Percentiles rank a stretch among this genome's conserved stretches.
These are phyloP conservation scores for Colletotrichum gloeosporioides DNA, from an alignment of 2,329 filamentous ascomycete species.

Conservation along the genomic window DNA sequence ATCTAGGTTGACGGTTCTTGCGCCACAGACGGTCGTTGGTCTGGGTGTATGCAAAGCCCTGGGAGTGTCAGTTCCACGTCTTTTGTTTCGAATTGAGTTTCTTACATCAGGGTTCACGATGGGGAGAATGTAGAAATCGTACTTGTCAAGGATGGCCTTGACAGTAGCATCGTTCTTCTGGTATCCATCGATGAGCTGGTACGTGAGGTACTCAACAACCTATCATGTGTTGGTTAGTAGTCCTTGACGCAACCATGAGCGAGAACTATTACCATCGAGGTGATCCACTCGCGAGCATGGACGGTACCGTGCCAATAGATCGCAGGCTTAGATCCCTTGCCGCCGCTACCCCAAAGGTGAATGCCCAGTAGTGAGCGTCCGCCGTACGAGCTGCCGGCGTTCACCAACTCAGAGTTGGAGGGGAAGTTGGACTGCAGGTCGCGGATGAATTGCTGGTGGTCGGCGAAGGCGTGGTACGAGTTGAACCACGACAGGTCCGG, in stretches of 20 bases:
- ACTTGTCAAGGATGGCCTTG: constrained; percentile 58
- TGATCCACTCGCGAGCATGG: constrained; percentile 67
- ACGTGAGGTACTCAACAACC: constrained; percentile 58
- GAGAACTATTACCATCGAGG: constrained; percentile 46
- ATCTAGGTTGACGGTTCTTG: constrained; percentile 58
- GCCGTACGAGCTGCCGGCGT: constrained; percentile 50
- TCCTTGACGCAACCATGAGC: accelerated
- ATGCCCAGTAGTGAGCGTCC: constrained; percentile 66
- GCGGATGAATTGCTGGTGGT: constrained; percentile 53
- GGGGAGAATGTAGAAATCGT: constrained; percentile 71
- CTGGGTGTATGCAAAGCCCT: constrained; percentile 65
- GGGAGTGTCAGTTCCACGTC: not conserved
- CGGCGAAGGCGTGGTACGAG: constrained; percentile 56
- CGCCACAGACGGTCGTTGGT: constrained; percentile 64
- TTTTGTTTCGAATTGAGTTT: not conserved
- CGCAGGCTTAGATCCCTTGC: constrained; percentile 53
- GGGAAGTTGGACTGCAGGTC: constrained; percentile 49
- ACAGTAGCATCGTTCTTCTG: constrained; percentile 37
- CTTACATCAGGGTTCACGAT: constrained; percentile 65
- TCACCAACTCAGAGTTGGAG: constrained; percentile 52
- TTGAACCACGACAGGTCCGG: constrained; percentile 52
- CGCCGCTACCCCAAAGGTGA: constrained; percentile 56
- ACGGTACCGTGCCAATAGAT: constrained; percentile 63
- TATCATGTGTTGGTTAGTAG: constrained; percentile 1
- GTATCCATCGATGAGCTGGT: constrained; percentile 53